Evolutionary conservation across 2,329 filamentous ascomycete species (phyloP), one percentile per base, ranked within the genome.

Genomic region (Colletotrichum musicola): DNA sequence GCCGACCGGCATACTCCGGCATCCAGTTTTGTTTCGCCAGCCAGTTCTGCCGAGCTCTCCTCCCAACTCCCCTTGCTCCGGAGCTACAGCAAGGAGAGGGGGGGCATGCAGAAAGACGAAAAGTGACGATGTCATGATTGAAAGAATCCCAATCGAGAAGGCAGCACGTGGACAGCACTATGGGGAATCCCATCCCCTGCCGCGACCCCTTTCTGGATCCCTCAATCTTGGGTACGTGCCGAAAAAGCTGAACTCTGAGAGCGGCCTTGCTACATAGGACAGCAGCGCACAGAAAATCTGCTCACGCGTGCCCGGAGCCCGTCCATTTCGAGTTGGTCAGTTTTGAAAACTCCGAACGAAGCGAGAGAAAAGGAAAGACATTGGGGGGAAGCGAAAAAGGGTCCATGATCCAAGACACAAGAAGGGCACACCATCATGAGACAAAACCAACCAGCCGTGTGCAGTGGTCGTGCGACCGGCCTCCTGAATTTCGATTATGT

Each of bases 151-250:
- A 44, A 57, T 58, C 20, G 59, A 67, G 59, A 51, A 63, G 35
- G 44, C 51, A 14, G 59, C 59, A 67, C 44, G 59, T 67, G 46
- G 64, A 63, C 59, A 40, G 38, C 51, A 57, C 10, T 14, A 67
- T 49, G 64, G 59, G 46, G 51, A 57, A 54, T 40, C 20, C 22
- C 14, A 13, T 27, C 65, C 65, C 61, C 54, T 59, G 61, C 50
- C 38, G 6, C 53, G 40, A 64, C 60, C 46, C 59, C 60, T 67
- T 63, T 57, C 59, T 67, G 59, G 53, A 20, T 57, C 30, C 60
- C 54, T 47, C 64, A 54, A 68, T 64, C 42, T 42, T 64, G 27
- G 64, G 54, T 50, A 53, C 30, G 27, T 54, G 47, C 54, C 60
- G 53, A 59, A 22, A 35, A 42, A 42, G 40, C 16, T 42, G 40